Evolutionary conservation across 1,139 yeast genomes (phyloP).

Genomic region (Saccharomyces hybrid): DNA sequence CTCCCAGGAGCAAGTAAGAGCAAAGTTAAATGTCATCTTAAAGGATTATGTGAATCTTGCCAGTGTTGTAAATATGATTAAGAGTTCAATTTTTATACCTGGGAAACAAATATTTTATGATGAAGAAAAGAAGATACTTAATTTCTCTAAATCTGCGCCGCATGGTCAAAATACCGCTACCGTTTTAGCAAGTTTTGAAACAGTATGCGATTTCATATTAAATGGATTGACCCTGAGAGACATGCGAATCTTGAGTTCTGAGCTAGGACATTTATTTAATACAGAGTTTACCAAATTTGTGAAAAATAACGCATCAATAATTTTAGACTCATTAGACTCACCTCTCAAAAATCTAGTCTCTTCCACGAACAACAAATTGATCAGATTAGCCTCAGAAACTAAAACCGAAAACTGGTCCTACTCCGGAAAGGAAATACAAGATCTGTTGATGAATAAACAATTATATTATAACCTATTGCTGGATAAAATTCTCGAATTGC

Average conservation of each 20-base stretch:
- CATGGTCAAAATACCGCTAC: not conserved
- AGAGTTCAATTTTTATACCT: slow-evolving; percentile 11
- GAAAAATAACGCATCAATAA: slow-evolving; percentile 18
- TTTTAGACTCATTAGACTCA: slow-evolving; percentile 13
- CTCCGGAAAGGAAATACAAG: slow-evolving; percentile 14
- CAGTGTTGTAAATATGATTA: slow-evolving; percentile 9
- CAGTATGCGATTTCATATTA: slow-evolving; percentile 15
- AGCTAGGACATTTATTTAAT: slow-evolving; percentile 17
- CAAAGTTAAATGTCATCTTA: slow-evolving; percentile 11
- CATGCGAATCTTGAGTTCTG: slow-evolving; percentile 7
- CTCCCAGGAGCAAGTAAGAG: slow-evolving; percentile 18
- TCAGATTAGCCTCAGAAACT: slow-evolving; percentile 9
- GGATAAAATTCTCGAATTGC: slow-evolving; percentile 21
- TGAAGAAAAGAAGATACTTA: slow-evolving; percentile 1
- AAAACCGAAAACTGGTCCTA: slow-evolving; percentile 14
- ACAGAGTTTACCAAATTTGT: slow-evolving; percentile 23
- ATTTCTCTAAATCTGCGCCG: not conserved
- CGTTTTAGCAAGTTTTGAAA: slow-evolving; percentile 12
- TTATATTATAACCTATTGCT: slow-evolving; percentile 20
- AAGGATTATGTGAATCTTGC: slow-evolving; percentile 14
- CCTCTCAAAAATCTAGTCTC: slow-evolving; percentile 9
- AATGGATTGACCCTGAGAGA: slow-evolving; percentile 7
- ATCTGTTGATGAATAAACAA: slow-evolving; percentile 19
- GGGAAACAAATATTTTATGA: slow-evolving; percentile 2
- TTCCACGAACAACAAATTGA: slow-evolving; percentile 11